phyloP scores from a whole-genome alignment of 176 grass and related monocot genomes.

The Leersia perrieri region DNA sequence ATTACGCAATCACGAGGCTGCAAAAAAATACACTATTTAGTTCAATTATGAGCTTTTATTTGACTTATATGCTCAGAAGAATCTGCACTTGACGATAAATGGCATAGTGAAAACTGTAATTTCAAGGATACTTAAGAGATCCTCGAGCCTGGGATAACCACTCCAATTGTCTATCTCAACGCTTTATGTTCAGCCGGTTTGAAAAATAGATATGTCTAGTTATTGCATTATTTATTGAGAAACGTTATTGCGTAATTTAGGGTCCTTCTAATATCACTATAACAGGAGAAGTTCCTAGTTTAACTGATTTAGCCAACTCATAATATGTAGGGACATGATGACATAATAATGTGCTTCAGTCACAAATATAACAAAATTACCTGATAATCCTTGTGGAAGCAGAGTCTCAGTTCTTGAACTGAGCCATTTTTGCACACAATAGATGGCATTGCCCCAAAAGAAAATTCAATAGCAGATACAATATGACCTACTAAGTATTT shows the following conservation, averaged over 20 bases:
- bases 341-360: neutral
- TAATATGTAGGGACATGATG: neutral
- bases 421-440: conserved; percentile 45
- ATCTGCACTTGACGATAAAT: neutral
- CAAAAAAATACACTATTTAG: conserved; percentile 2
- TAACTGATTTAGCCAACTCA: neutral
- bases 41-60: neutral
- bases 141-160: neutral
- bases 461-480: conserved; percentile 37
- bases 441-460: conserved; percentile 48
- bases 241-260: too few species aligned
- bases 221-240: neutral
- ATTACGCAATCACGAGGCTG: conserved; percentile 45
- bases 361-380: neutral
- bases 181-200: neutral
- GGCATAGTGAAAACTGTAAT: neutral
- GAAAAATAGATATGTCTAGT: neutral
- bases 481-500: conserved; percentile 31
- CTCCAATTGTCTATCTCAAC: neutral
- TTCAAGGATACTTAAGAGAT: neutral
- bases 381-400: conserved; percentile 60
- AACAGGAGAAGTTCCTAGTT: neutral
- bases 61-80: neutral
- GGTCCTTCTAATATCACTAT: neutral
- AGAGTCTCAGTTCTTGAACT: conserved; percentile 55